phyloP scores from a whole-genome alignment of 495 filamentous ascomycete genomes.

The Tuber umbilicatum region DNA sequence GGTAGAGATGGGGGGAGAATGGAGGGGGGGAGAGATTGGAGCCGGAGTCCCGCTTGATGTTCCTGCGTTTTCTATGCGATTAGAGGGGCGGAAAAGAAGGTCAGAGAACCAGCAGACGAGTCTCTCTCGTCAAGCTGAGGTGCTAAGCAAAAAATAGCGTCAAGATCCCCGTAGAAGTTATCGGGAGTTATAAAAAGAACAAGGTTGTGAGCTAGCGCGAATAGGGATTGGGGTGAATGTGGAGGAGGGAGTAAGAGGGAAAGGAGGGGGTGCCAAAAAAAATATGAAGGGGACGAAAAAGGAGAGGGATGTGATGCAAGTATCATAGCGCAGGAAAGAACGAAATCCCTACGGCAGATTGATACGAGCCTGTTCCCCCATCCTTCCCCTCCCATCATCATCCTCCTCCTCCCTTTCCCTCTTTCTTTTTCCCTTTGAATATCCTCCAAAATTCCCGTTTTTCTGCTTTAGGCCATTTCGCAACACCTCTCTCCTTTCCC shows the following conservation, averaged over 20 bases:
- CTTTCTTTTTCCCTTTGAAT: background rate
- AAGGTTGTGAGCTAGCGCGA: conserved; percentile 25
- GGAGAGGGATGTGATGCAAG: conserved; percentile 34
- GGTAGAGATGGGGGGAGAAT: no score
- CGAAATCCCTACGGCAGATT: conserved; percentile 36
- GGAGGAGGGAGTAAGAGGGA: background rate
- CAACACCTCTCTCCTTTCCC: conserved; percentile 20
- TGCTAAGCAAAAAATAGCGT: conserved; percentile 35
- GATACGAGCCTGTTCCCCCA: conserved; percentile 27
- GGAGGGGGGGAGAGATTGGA: conserved; percentile 18
- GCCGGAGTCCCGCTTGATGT: conserved; percentile 40
- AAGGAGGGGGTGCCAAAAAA: background rate
- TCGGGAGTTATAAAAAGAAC: conserved; percentile 40
- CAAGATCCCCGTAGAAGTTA: conserved; percentile 34
- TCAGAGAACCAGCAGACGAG: conserved; percentile 14
- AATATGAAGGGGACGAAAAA: conserved; percentile 20
- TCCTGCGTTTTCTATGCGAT: conserved; percentile 41
- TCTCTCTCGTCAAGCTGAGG: conserved; percentile 34
- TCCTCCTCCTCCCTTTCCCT: background rate
- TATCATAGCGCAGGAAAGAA: conserved; percentile 15
- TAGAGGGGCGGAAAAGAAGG: conserved; percentile 18
- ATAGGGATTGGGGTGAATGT: conserved; percentile 20
- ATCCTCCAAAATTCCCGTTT: conserved; percentile 12
- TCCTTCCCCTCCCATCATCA: background rate
- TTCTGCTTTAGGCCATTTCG: conserved; percentile 31